Evolutionary conservation across 2,329 filamentous ascomycete species (phyloP).

Genomic region (Sporothrix brasiliensis): DNA sequence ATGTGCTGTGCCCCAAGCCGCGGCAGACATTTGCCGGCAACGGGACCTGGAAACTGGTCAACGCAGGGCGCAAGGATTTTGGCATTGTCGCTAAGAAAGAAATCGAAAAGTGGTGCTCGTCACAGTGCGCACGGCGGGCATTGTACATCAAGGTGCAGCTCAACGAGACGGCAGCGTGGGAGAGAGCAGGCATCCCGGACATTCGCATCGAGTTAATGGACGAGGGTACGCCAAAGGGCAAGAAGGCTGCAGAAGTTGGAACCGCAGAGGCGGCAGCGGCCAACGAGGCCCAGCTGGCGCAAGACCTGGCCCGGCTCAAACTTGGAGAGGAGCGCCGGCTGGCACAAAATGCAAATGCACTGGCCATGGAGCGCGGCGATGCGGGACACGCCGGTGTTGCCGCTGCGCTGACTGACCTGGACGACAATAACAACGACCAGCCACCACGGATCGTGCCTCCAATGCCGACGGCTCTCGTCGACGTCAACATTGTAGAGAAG

Average conservation of each 20-base stretch:
- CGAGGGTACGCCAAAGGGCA: constrained; percentile 58
- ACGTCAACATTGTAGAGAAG: constrained; percentile 58
- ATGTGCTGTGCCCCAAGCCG: constrained; percentile 72
- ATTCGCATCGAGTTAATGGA: constrained; percentile 66
- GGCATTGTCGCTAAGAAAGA: constrained; percentile 71
- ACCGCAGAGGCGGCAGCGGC: neutral
- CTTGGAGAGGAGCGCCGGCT: constrained; percentile 50
- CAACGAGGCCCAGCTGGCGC: constrained; percentile 39
- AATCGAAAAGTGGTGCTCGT: constrained; percentile 84
- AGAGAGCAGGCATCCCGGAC: constrained; percentile 64
- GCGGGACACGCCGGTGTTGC: constrained; percentile 42
- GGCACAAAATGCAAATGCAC: constrained; percentile 47
- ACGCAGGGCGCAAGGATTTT: constrained; percentile 56
- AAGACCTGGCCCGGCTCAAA: constrained; percentile 48
- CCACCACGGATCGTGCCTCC: constrained; percentile 41
- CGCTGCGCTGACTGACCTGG: constrained; percentile 51
- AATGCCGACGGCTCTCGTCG: constrained; percentile 45
- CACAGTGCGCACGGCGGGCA: constrained; percentile 74
- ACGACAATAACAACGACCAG: constrained; percentile 47
- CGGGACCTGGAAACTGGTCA: constrained; percentile 69
- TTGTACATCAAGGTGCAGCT: constrained; percentile 89
- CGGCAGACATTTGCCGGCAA: constrained; percentile 59
- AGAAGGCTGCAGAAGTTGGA: constrained; percentile 33
- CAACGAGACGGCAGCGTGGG: constrained; percentile 81
- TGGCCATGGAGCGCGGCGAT: constrained; percentile 57